phyloP scores from a whole-genome alignment of 1,284 basidiomycete genomes.

The Ustilago sp. region DNA sequence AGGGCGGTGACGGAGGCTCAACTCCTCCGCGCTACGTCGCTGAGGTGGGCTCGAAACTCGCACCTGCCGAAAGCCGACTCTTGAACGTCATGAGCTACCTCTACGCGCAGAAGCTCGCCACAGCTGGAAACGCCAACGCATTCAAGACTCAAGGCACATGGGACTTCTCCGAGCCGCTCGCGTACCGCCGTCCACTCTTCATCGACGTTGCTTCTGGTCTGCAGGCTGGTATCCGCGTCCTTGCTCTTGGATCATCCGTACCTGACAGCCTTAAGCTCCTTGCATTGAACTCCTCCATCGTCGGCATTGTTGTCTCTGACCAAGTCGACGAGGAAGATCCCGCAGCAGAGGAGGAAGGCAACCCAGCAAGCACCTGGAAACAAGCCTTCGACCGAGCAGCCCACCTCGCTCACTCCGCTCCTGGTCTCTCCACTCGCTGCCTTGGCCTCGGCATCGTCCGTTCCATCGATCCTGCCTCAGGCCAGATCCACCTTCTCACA shows the following conservation, averaged over 20 bases:
- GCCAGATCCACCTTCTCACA: conserved; percentile 58
- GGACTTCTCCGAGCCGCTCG: conserved; percentile 79
- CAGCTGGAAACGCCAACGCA: background rate
- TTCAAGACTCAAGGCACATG: conserved; percentile 71
- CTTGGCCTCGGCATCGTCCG: conserved; percentile 61
- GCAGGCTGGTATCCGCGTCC: conserved; percentile 73
- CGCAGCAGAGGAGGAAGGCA: background rate
- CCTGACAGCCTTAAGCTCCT: conserved; percentile 66
- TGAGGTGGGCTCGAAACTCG: conserved; percentile 36
- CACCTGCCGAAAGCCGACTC: conserved; percentile 51
- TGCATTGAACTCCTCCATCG: conserved; percentile 84
- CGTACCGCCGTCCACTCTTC: conserved; percentile 64
- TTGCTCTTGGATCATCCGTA: conserved; percentile 52
- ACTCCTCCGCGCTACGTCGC: conserved; percentile 38
- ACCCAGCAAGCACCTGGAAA: conserved; percentile 30
- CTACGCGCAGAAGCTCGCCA: conserved; percentile 39
- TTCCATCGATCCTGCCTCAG: conserved; percentile 48
- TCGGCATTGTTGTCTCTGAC: conserved; percentile 71
- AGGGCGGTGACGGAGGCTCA: conserved; percentile 33
- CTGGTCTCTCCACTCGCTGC: conserved; percentile 23
- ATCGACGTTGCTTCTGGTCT: conserved; percentile 74
- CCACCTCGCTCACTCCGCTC: conserved; percentile 1
- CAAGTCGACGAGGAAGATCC: conserved; percentile 1
- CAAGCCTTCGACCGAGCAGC: conserved; percentile 32
- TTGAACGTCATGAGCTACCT: conserved; percentile 60